These are phyloP conservation scores for Talaromyces pinophilus DNA, from an alignment of 2,329 filamentous ascomycete genomes.

Conservation along the genomic window DNA sequence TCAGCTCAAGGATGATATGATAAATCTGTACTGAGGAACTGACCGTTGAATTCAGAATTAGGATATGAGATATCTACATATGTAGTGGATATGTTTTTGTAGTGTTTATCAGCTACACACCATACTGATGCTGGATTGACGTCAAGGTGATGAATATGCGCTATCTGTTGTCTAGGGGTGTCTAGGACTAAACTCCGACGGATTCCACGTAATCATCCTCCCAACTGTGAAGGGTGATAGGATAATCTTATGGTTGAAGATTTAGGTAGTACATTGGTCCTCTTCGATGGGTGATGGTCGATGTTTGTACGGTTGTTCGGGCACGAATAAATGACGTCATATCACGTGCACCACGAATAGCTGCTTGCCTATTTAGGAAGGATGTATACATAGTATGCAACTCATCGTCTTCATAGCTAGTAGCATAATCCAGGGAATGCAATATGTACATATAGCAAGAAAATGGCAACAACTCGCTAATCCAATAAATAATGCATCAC, in stretches of 20 bases:
- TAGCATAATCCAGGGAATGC: background rate
- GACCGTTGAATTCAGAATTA: too few relatives aligned
- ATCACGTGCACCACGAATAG: background rate
- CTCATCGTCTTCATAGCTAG: background rate
- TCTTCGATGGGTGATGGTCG: background rate
- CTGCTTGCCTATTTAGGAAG: background rate
- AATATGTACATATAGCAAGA: background rate
- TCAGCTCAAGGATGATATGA: too few relatives aligned
- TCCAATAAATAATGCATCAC: background rate
- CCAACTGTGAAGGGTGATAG: fast-evolving
- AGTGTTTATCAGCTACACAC: background rate
- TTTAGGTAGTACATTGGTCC: too few relatives aligned
- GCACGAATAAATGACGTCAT: background rate
- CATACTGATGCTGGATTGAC: slow-evolving; percentile 14
- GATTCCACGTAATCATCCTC: background rate
- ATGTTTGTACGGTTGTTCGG: background rate
- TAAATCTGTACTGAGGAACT: too few relatives aligned
- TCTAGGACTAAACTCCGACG: background rate
- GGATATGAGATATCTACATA: background rate
- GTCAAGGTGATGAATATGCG: slow-evolving; percentile 5
- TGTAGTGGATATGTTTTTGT: background rate
- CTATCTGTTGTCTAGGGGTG: background rate
- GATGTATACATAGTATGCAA: background rate
- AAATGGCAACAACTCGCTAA: background rate
- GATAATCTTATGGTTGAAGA: background rate